Conservation (phyloP, 371 early-diverging fungal species). For the Polyrhizophydium stewartii region DNA sequence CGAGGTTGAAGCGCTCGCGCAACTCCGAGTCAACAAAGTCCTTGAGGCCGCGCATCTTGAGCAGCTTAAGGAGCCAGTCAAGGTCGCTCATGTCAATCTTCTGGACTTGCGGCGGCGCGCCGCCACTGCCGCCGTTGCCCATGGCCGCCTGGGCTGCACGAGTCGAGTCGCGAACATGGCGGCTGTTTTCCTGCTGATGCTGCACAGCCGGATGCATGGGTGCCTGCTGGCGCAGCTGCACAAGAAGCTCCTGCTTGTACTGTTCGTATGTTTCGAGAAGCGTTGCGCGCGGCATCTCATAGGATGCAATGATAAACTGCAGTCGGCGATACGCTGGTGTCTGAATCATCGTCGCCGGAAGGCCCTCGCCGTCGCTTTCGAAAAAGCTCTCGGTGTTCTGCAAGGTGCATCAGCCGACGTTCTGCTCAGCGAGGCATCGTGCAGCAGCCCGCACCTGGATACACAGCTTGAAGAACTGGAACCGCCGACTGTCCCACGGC, state of each 20-base stretch:
- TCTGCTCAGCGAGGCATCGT: too few relatives aligned
- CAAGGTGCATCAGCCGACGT: too few relatives aligned
- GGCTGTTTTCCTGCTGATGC: too few relatives aligned
- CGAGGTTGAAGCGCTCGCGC: not conserved
- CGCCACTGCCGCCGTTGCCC: too few relatives aligned
- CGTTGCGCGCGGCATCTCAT: not conserved
- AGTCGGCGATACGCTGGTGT: conserved; percentile 9
- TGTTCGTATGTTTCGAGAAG: conserved; percentile 9
- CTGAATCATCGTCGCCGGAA: conserved; percentile 7
- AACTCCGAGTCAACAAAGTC: conserved; percentile 13
- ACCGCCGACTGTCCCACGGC: conserved; percentile 30
- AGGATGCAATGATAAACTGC: not conserved
- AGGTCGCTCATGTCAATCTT: not conserved
- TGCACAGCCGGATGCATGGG: too few relatives aligned
- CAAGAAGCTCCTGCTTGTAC: conserved; percentile 9
- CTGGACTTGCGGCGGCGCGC: too few relatives aligned
- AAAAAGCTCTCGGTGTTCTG: conserved; percentile 11
- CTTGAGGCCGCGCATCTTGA: conserved; percentile 16
- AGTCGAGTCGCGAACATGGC: too few relatives aligned
- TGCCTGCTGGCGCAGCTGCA: too few relatives aligned
- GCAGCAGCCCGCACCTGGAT: conserved; percentile 20
- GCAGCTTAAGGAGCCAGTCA: conserved; percentile 19
- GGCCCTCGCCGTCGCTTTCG: conserved; percentile 22
- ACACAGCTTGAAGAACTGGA: conserved; percentile 20
- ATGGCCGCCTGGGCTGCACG: too few relatives aligned